Evolutionary conservation across 139 green algal genomes (phyloP), one percentile per base, ranked within the genome.

Genomic region (Volvox africanus): DNA sequence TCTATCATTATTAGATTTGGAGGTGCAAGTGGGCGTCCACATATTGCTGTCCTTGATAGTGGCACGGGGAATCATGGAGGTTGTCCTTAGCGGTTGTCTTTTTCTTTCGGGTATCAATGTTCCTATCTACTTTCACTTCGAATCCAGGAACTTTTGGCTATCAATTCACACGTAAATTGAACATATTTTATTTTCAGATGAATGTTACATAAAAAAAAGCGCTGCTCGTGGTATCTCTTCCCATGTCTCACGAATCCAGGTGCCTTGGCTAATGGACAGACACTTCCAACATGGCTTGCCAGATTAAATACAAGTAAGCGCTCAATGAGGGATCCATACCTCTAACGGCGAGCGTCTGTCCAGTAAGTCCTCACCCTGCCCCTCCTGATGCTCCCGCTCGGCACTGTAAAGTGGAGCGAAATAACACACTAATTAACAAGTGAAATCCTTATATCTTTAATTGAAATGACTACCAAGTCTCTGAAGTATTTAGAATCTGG

Each of bases 271-370:
- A 75, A 12, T 28, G 22, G 67, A 75, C 14, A 28, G 24, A 26
- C 24, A 75, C 67, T 75, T 28, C 44, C 44, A 55, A 55, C 5
- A 14, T 55, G 44, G 44, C 44, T 5, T 55, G 44, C 9, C 9
- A 55, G 67, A 14, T 75, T 26, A 75, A 75, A 6, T 6, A 75
- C 67, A 32, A 28, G 67, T 28, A 75, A n/a, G 67, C 24, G 67
- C 24, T 75, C 67, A 75, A 75, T 26, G 2, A 28, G 22, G 67
- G 9, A 9, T 5, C 9, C 44, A 55, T 55, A 87, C 81, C 81
- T 87, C 81, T 6, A 87, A 50, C 13, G 81, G n/a, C 20, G 81
- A 87, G 16, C 61, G 30, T 33, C 61, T 61, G 19, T 87, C 81
- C 30, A 76, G n/a, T 12, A 87, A 32, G 61, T 87, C 81, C 21